Evolutionary conservation across 495 filamentous ascomycete species (phyloP).

Genomic region (Penicillium desertorum): DNA sequence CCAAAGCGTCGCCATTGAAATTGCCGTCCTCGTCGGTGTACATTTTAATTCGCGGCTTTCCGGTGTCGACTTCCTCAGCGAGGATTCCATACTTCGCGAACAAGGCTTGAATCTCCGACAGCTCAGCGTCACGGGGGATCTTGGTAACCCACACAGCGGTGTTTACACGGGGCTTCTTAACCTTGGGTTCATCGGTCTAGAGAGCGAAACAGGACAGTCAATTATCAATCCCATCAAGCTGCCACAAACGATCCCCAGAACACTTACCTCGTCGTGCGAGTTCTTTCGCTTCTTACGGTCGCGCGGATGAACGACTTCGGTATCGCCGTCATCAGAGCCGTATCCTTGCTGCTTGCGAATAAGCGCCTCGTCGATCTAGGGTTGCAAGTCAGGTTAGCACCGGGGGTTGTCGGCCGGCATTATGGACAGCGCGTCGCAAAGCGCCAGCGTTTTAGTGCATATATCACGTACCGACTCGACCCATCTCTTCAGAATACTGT

Average conservation of each 20-base stretch:
- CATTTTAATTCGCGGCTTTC: conserved; percentile 85
- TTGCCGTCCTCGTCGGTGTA: conserved; percentile 78
- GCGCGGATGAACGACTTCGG: conserved; percentile 52
- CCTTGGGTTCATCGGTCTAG: conserved; percentile 49
- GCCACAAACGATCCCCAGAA: neutral
- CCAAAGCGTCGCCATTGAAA: conserved; percentile 89
- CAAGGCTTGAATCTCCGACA: conserved; percentile 75
- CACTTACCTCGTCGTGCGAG: conserved; percentile 57
- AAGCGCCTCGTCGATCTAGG: conserved; percentile 74
- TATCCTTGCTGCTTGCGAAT: conserved; percentile 79
- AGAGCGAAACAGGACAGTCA: conserved; percentile 3
- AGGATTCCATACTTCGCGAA: conserved; percentile 93
- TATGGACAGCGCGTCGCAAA: conserved; percentile 1
- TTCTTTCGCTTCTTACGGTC: conserved; percentile 74
- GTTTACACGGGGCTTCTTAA: conserved; percentile 70
- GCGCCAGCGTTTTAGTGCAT: conserved; percentile 15
- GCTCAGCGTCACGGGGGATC: conserved; percentile 72
- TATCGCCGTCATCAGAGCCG: conserved; percentile 69
- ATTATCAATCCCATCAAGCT: neutral
- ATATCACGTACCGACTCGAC: conserved; percentile 60
- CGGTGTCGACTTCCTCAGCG: conserved; percentile 86
- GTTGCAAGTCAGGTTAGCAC: conserved; percentile 4
- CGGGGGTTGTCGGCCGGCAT: conserved; percentile 5
- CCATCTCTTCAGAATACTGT: conserved; percentile 73
- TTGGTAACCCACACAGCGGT: conserved; percentile 88